Evolutionary conservation across 2,329 filamentous ascomycete species (phyloP).

Genomic region (Talaromyces amestolkiae): DNA sequence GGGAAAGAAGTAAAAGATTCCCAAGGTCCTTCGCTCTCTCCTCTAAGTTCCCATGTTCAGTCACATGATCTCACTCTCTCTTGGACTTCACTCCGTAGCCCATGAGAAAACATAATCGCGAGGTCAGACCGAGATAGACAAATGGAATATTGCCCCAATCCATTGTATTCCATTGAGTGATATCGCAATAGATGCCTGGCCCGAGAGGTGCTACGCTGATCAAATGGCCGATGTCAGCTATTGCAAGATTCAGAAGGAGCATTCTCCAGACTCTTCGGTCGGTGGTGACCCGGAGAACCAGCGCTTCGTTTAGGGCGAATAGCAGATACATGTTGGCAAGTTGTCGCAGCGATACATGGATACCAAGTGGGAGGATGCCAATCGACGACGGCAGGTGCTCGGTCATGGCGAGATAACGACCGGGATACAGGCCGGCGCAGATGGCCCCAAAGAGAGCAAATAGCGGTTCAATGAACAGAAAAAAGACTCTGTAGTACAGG

Average conservation of each 20-base stretch:
- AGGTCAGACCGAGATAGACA: constrained; percentile 63
- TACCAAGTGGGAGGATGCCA: constrained; percentile 54
- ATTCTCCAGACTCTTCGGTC: constrained; percentile 69
- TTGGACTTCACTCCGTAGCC: constrained; percentile 49
- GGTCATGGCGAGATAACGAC: constrained; percentile 63
- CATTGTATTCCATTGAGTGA: constrained; percentile 63
- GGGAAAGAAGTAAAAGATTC: not conserved
- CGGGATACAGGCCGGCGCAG: constrained; percentile 52
- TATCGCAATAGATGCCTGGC: constrained; percentile 61
- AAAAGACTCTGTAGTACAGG: constrained; percentile 65
- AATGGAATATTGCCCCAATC: constrained; percentile 68
- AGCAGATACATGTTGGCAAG: constrained; percentile 75
- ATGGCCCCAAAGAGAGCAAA: constrained; percentile 55
- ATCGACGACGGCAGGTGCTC: constrained; percentile 49
- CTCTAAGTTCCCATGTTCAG: not conserved
- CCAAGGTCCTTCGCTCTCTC: not conserved
- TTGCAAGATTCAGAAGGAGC: constrained; percentile 63
- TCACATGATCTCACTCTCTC: not conserved
- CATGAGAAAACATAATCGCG: constrained; percentile 59
- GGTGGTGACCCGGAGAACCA: constrained; percentile 67
- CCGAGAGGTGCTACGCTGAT: constrained; percentile 64
- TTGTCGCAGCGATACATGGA: constrained; percentile 68
- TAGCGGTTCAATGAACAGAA: constrained; percentile 68
- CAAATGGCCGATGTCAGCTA: constrained; percentile 76
- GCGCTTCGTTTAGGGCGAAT: constrained; percentile 73